These are phyloP conservation scores for Metarhizium anisopliae DNA, from an alignment of 2,329 filamentous ascomycete genomes.

Conservation along the genomic window DNA sequence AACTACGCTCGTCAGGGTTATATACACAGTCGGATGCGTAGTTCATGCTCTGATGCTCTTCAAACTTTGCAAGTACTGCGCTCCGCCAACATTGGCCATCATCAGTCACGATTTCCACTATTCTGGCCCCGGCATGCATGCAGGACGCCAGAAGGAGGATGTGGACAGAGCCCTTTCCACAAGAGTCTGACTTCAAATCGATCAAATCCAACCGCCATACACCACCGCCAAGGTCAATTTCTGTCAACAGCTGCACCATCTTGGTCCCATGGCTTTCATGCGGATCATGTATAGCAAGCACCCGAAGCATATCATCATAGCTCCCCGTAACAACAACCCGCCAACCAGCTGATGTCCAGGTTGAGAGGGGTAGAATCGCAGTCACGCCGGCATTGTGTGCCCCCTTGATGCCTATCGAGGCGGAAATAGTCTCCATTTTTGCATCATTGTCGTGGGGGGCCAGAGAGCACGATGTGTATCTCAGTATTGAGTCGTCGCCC, in stretches of 20 bases:
- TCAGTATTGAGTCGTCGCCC: slow-evolving; percentile 63
- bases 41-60: slow-evolving; percentile 90
- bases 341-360: slow-evolving; percentile 30
- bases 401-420: slow-evolving; percentile 28
- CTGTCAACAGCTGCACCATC: slow-evolving; percentile 46
- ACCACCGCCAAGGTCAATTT: slow-evolving; percentile 63
- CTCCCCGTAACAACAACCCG: slow-evolving; percentile 72
- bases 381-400: slow-evolving; percentile 77
- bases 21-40: slow-evolving; percentile 71
- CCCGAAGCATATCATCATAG: slow-evolving; percentile 77
- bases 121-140: slow-evolving; percentile 78
- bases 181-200: slow-evolving; percentile 12
- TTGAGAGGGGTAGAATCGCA: slow-evolving; percentile 63
- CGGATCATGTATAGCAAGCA: slow-evolving; percentile 45
- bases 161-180: slow-evolving; percentile 18
- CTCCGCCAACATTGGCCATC: slow-evolving; percentile 46
- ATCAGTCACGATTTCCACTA: slow-evolving; percentile 42
- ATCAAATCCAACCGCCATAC: slow-evolving; percentile 79
- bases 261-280: slow-evolving; percentile 30
- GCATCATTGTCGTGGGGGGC: slow-evolving; percentile 9
- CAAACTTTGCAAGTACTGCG: slow-evolving; percentile 60
- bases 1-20: slow-evolving; percentile 13
- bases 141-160: slow-evolving; percentile 69
- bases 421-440: slow-evolving; percentile 4
- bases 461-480: slow-evolving; percentile 32